Evolutionary conservation across 179 eudicot species (phyloP).

Genomic region (Beta lomatogona): DNA sequence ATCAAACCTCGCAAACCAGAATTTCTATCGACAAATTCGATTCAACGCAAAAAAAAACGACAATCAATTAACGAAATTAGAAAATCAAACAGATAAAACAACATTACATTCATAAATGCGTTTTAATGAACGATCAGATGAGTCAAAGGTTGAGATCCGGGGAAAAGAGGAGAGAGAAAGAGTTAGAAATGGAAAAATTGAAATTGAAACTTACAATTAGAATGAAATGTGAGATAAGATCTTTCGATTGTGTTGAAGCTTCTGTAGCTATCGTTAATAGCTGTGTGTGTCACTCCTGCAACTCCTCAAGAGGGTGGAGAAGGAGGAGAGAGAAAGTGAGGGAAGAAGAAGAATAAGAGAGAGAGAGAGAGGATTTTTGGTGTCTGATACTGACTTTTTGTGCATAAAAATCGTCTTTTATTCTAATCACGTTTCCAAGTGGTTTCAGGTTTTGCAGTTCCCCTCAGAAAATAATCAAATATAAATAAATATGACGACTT

Average conservation of each 20-base stretch:
- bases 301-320: conserved; percentile 23
- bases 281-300: conserved; percentile 35
- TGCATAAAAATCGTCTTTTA: background rate
- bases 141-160: conserved; percentile 14
- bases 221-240: conserved; percentile 22
- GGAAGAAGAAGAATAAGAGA: background rate
- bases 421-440: too few species aligned
- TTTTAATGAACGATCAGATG: conserved; percentile 22
- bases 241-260: conserved; percentile 11
- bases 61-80: background rate
- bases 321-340: conserved; percentile 6
- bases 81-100: background rate
- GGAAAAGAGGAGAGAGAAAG: background rate
- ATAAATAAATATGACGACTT: too few species aligned
- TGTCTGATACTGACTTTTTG: conserved; percentile 7
- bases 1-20: background rate
- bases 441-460: too few species aligned
- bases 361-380: conserved; percentile 13
- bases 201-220: conserved; percentile 1
- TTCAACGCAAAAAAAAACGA: background rate
- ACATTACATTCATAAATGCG: conserved; percentile 17
- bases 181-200: background rate
- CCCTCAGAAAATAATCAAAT: too few species aligned
- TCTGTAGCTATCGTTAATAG: conserved; percentile 20
- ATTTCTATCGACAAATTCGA: conserved; percentile 16